Conservation (phyloP, 495 filamentous ascomycete species). For the Penicillium tannophilum region DNA sequence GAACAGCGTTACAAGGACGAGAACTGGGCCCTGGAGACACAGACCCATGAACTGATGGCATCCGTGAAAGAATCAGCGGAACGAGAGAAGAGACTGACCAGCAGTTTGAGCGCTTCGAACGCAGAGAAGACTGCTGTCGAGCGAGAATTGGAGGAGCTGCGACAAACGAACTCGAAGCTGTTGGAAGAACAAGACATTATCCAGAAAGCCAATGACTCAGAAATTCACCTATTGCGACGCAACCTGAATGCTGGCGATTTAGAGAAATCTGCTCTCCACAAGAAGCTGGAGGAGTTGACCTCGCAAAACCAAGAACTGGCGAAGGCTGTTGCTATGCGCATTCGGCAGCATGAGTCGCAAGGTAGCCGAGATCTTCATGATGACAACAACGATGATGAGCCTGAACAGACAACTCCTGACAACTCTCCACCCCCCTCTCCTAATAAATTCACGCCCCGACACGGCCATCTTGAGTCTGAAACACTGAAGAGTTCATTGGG, state of each 20-base stretch:
- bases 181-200: conserved; percentile 72
- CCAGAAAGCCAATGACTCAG: conserved; percentile 84
- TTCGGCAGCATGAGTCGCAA: conserved; percentile 65
- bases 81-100: conserved; percentile 77
- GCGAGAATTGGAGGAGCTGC: conserved; percentile 86
- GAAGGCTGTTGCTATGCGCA: conserved; percentile 72
- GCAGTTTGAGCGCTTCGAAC: conserved; percentile 64
- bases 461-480: conserved; percentile 88
- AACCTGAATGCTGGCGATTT: conserved; percentile 71
- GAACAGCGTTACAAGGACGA: conserved; percentile 96
- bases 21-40: conserved; percentile 94
- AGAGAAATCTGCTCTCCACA: conserved; percentile 73
- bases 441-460: conserved; percentile 85
- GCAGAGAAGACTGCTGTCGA: conserved; percentile 76
- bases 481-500: conserved; percentile 90
- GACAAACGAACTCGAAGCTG: conserved; percentile 72
- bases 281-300: conserved; percentile 81
- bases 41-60: conserved; percentile 77
- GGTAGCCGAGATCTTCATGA: conserved; percentile 56
- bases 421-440: conserved; percentile 89
- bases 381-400: conserved; percentile 64
- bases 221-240: conserved; percentile 76
- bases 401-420: conserved; percentile 76
- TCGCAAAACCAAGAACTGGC: conserved; percentile 88
- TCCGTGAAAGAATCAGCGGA: conserved; percentile 70